Conservation (phyloP, 73 alveolate genomes). For the Diophrys sp. region DNA sequence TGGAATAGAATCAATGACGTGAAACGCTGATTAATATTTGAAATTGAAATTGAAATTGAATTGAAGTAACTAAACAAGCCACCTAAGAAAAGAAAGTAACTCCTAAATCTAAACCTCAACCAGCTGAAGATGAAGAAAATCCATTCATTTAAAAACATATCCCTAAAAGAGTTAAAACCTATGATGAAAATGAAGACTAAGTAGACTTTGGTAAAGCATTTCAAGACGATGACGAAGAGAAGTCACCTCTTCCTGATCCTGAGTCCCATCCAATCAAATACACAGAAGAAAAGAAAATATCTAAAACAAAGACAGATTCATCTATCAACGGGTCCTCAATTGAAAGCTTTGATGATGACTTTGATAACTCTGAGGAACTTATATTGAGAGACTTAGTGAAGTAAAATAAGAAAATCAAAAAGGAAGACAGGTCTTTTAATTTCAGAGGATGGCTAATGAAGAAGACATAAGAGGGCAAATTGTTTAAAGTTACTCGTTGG, state of each 20-base stretch:
- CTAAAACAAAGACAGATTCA: neutral
- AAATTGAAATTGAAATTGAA: too few species aligned
- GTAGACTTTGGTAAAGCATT: neutral
- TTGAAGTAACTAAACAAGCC: too few species aligned
- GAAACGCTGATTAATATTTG: too few species aligned
- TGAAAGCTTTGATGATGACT: constrained; percentile 6
- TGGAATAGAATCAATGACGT: too few species aligned
- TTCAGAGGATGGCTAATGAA: neutral
- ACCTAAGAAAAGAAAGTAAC: constrained; percentile 15
- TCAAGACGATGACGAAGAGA: constrained; percentile 14
- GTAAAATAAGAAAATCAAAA: neutral
- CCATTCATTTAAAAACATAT: too few species aligned
- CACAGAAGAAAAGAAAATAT: constrained; percentile 10
- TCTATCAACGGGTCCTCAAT: neutral
- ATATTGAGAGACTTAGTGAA: neutral
- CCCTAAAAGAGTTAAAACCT: neutral
- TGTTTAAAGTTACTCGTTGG: constrained; percentile 24
- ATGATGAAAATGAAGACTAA: constrained; percentile 3
- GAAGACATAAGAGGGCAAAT: constrained; percentile 12
- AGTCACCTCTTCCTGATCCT: too few species aligned
- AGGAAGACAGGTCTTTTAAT: constrained; percentile 8
- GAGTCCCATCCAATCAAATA: too few species aligned
- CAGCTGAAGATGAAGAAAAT: too few species aligned
- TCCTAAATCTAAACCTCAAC: too few species aligned
- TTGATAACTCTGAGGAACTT: constrained; percentile 2